Evolutionary conservation across 1,139 yeast species (phyloP), one percentile per base, ranked within the genome.

Genomic region (Lodderomyces beijingensis): DNA sequence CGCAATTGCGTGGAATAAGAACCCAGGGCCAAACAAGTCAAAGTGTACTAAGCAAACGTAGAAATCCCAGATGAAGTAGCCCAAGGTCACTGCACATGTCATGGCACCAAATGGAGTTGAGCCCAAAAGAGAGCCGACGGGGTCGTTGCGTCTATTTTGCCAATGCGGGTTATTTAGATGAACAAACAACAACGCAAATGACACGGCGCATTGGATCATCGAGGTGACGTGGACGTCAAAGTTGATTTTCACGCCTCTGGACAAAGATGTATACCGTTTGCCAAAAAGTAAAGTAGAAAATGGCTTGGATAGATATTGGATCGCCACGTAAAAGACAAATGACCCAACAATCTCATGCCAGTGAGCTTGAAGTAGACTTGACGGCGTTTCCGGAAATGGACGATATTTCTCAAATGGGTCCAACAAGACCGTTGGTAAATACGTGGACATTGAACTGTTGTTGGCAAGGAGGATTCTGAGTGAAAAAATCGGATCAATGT

Each of bases 51-150:
- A 30, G 33, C 95, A 87, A 40, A 86, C 78, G 38, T 66, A 56
- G 16, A 82, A 55, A 55, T 91, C 98, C 97, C 98, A 91, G n/a
- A 86, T 46, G 53, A 91, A 91, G 62, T 91, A 91, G 1, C 96
- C 96, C 18, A 74, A 51, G 4, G 95, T 89, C 53, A 79, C 62
- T 2, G 93, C 67, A 25, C 77, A 62, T 18, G 87, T 81, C 35
- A 86, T 70, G 11, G 84, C 84, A 2, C 82, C 77, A 50, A 83
- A 87, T 3, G 89, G 86, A 19, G 83, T 77, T 47, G 73, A 72
- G 1, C 83, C 87, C 45, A 74, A 72, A n/a, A 89, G 65, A 2
- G 69, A 52, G 28, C 37, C 35, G 12, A 39, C 30, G 11, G 74
- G 67, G 47, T 82, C 83, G 8, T 42, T 39, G 3, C 33, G 31